Conservation (phyloP, 164 flowering plant species). For the Litsea cubeba region DNA sequence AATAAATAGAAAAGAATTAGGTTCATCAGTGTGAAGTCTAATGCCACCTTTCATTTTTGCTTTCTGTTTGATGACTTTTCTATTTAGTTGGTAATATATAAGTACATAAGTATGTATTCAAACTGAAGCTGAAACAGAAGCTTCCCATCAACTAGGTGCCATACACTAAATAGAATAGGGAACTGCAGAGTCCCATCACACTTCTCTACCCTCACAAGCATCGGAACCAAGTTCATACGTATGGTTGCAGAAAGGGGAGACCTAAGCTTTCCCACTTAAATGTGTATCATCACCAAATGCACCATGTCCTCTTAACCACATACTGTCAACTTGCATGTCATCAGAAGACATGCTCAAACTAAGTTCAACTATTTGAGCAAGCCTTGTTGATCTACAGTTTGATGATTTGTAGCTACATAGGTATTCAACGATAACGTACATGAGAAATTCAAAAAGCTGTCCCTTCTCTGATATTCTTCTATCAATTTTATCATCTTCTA, state of each 20-base stretch:
- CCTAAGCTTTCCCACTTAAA: background rate
- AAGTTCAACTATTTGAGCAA: constrained; percentile 12
- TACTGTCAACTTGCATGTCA: constrained; percentile 2
- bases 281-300: background rate
- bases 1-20: too few species aligned
- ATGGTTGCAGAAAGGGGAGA: background rate
- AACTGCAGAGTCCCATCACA: background rate
- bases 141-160: background rate
- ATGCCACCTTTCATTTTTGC: too few species aligned
- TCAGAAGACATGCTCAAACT: constrained; percentile 7
- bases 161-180: background rate
- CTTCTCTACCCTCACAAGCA: background rate
- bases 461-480: constrained; percentile 39
- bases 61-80: too few species aligned
- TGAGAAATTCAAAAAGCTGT: constrained; percentile 72
- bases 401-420: constrained; percentile 32
- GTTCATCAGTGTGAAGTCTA: too few species aligned
- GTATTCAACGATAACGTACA: constrained; percentile 73
- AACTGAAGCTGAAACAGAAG: background rate
- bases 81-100: too few species aligned
- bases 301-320: background rate
- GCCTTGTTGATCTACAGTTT: constrained; percentile 9
- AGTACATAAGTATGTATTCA: too few species aligned
- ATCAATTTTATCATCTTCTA: constrained; percentile 21
- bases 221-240: background rate